A percentile compares a stretch with the other conserved stretches of the same genome.
These are phyloP conservation scores for Neoscytalidium dimidiatum DNA, from an alignment of 2,329 filamentous ascomycete genomes.

Conservation along the genomic window DNA sequence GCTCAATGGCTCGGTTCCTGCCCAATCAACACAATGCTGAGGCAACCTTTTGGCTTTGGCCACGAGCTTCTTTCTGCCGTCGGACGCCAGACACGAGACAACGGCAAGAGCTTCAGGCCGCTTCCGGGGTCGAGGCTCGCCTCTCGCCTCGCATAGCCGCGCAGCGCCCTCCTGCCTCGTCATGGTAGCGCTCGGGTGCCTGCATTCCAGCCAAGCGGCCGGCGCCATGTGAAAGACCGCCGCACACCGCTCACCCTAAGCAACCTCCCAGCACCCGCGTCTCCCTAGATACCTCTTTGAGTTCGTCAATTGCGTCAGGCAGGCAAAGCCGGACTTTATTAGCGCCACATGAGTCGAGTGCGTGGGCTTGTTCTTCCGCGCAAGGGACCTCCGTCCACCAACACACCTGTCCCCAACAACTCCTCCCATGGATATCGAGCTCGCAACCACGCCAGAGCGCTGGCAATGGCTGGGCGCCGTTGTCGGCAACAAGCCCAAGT, in stretches of 20 bases:
- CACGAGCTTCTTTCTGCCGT: neutral
- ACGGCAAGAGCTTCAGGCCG: neutral
- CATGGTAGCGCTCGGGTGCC: neutral
- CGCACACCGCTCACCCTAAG: conserved; percentile 4
- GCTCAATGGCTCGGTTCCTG: neutral
- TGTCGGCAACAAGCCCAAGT: conserved; percentile 5
- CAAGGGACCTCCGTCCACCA: neutral
- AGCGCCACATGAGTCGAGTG: conserved; percentile 17
- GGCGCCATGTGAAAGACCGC: conserved; percentile 8
- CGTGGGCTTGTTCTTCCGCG: conserved; percentile 7
- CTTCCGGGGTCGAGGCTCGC: neutral
- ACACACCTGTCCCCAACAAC: neutral
- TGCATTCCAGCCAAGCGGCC: conserved; percentile 10
- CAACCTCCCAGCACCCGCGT: neutral
- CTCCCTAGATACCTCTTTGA: conserved; percentile 4
- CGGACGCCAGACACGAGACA: neutral
- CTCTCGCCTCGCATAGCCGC: neutral
- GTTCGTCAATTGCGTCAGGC: conserved; percentile 7
- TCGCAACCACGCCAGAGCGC: conserved; percentile 14
- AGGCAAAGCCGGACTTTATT: conserved; percentile 2
- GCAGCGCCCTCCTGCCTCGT: neutral
- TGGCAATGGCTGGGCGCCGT: conserved; percentile 19
- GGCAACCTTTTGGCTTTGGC: neutral
- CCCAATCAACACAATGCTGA: neutral
- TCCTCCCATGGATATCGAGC: conserved; percentile 1